Evolutionary conservation across 805 yeast species (phyloP).

Genomic region (Cyberlindnera meyerae): DNA sequence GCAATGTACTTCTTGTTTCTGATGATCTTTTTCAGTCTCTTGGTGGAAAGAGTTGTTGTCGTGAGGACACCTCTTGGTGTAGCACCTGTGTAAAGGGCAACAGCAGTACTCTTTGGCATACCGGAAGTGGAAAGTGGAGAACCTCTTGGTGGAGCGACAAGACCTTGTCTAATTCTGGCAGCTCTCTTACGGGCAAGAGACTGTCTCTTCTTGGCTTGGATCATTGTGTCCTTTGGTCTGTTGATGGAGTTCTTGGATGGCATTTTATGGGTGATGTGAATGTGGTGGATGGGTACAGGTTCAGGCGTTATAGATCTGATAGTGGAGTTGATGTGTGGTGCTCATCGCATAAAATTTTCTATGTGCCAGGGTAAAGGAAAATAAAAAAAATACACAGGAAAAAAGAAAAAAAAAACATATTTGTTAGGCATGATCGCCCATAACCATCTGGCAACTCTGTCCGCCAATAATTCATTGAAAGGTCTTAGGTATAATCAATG

Average conservation of each 20-base stretch:
- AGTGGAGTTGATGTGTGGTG: too few species aligned
- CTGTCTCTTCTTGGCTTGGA: conserved; percentile 45
- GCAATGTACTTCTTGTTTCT: conserved; percentile 72
- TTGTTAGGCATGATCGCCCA: too few species aligned
- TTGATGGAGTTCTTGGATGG: conserved; percentile 80
- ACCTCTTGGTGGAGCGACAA: conserved; percentile 42
- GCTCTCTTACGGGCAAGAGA: conserved; percentile 53
- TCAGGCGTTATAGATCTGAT: too few species aligned
- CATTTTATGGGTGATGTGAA: conserved; percentile 42
- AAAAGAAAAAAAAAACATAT: too few species aligned
- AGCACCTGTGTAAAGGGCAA: conserved; percentile 35
- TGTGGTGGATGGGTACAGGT: too few species aligned
- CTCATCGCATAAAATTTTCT: too few species aligned
- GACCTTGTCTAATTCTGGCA: conserved; percentile 40
- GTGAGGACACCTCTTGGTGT: conserved; percentile 32
- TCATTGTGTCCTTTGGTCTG: conserved; percentile 63
- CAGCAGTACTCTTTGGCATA: conserved; percentile 35
- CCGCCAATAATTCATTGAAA: too few species aligned
- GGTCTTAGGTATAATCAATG: too few species aligned
- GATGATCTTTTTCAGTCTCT: conserved; percentile 71
- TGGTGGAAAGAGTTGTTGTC: conserved; percentile 64
- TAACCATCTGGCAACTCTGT: too few species aligned
- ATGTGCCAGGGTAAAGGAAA: too few species aligned
- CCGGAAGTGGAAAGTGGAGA: conserved; percentile 39
- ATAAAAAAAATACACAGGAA: too few species aligned